Conservation (phyloP, 441 rosid species). For the Kokia cookei region DNA sequence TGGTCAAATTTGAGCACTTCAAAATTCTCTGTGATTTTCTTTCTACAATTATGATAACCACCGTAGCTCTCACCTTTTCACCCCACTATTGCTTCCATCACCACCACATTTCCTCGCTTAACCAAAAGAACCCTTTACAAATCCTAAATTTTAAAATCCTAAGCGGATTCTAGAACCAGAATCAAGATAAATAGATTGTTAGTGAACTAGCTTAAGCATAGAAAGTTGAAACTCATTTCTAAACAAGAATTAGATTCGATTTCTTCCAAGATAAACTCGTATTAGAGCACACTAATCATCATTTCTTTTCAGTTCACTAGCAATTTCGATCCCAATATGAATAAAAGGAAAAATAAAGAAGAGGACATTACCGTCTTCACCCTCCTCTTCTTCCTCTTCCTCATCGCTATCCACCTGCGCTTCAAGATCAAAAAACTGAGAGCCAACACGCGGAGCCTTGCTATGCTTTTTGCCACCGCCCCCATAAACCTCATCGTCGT, state of each 20-base stretch:
- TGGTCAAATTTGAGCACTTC: no score
- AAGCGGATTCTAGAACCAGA: neutral
- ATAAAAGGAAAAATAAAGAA: neutral
- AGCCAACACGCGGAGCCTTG: slow-evolving; percentile 43
- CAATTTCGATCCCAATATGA: neutral
- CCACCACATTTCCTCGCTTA: no score
- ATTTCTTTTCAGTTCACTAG: neutral
- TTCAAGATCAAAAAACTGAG: slow-evolving; percentile 56
- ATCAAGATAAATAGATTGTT: neutral
- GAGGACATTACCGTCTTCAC: slow-evolving; percentile 57
- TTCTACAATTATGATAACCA: no score
- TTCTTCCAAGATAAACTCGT: neutral
- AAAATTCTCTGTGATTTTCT: no score
- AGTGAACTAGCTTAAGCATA: neutral
- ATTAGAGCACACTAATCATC: neutral
- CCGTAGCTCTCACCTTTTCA: no score
- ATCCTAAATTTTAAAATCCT: neutral
- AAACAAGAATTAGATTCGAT: neutral
- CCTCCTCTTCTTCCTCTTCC: slow-evolving; percentile 86
- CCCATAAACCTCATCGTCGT: slow-evolving; percentile 57
- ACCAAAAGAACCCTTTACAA: no score
- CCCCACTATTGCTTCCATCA: no score
- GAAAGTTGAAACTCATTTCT: neutral
- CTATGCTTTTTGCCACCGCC: slow-evolving; percentile 30
- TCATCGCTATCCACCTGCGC: slow-evolving; percentile 79